Conservation (phyloP, 23 red algal species). For the Gracilaria caudata region DNA sequence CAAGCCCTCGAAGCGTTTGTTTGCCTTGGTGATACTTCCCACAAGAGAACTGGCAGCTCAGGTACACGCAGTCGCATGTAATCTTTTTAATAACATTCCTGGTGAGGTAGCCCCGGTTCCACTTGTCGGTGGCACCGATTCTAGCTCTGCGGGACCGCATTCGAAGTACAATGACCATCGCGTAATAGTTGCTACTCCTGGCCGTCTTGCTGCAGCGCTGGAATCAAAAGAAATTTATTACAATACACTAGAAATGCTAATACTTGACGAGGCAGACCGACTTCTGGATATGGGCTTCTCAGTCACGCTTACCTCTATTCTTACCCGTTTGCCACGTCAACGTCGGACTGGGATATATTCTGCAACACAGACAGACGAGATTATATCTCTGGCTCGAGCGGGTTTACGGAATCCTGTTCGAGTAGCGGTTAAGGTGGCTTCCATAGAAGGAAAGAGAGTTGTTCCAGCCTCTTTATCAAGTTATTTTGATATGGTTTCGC, state of each 20-base stretch:
- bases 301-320: constrained; percentile 77
- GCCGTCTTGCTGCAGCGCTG: constrained; percentile 76
- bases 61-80: constrained; percentile 74
- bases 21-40: constrained; percentile 80
- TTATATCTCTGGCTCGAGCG: constrained; percentile 74
- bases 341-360: constrained; percentile 88
- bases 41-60: constrained; percentile 91
- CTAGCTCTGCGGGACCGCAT: constrained; percentile 34
- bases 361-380: constrained; percentile 76
- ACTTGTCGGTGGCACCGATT: constrained; percentile 49
- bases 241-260: constrained; percentile 70
- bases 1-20: constrained; percentile 11
- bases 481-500: constrained; percentile 49
- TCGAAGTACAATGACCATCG: constrained; percentile 40
- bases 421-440: constrained; percentile 48
- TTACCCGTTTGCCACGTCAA: constrained; percentile 65
- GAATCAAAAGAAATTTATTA: constrained; percentile 29
- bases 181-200: constrained; percentile 86
- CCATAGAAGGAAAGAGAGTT: constrained; percentile 32
- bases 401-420: constrained; percentile 85
- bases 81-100: constrained; percentile 63
- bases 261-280: constrained; percentile 93
- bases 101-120: constrained; percentile 56
- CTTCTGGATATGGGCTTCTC: constrained; percentile 91
- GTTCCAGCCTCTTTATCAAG: constrained; percentile 63